A percentile compares a stretch with the other conserved stretches of the same genome.
These are phyloP conservation scores for Backusella westeae DNA, from an alignment of 192 early-diverging fungal species.

Conservation along the genomic window DNA sequence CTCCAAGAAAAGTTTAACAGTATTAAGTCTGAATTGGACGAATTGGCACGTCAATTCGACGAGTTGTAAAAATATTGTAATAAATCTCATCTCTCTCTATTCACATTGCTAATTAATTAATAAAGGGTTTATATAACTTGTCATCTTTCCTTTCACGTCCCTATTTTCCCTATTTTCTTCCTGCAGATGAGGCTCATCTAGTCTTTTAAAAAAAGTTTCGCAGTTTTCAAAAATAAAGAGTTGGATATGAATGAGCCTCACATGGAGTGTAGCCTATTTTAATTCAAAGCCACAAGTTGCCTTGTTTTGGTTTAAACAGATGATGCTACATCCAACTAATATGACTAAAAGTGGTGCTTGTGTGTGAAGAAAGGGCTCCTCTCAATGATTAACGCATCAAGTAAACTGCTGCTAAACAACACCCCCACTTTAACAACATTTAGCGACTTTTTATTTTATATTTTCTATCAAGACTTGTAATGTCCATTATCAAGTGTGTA, in stretches of 20 bases:
- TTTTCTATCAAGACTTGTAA: not conserved
- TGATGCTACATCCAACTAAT: not conserved
- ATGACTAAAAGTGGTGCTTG: not conserved
- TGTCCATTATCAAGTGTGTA: not conserved
- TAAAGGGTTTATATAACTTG: not conserved
- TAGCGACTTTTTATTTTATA: not conserved
- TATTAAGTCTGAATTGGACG: constrained; percentile 78
- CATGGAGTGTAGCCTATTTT: not conserved
- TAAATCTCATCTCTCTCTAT: not conserved
- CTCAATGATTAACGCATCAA: not conserved
- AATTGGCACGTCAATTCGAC: constrained; percentile 74
- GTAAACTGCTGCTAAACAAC: not conserved
- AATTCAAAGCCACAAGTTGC: not conserved
- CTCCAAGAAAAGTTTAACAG: constrained; percentile 59
- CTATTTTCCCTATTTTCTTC: not conserved
- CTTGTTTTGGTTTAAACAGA: not conserved
- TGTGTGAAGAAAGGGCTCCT: not conserved
- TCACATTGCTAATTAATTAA: not conserved
- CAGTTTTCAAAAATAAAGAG: not conserved
- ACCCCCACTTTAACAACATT: not conserved
- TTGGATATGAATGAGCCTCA: not conserved
- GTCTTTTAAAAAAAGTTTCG: not conserved
- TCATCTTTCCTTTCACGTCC: not conserved
- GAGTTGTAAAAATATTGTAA: constrained; percentile 58
- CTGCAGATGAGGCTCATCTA: not conserved